Conservation (phyloP, 495 filamentous ascomycete genomes). For the Cladorrhinum samala region DNA sequence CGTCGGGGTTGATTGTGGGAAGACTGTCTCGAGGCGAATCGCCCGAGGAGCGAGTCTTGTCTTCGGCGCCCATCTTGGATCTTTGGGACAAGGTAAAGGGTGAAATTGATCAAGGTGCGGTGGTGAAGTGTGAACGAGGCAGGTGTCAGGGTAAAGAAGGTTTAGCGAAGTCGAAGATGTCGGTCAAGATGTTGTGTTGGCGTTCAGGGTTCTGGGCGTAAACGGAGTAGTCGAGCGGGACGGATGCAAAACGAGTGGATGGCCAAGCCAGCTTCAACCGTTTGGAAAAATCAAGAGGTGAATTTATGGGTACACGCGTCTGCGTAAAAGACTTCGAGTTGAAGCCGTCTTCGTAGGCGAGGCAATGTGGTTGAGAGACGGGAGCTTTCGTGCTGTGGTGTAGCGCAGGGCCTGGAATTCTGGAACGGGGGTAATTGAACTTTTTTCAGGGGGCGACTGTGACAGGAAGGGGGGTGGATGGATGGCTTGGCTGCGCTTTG, state of each 20-base stretch:
- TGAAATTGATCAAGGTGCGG: constrained; percentile 5
- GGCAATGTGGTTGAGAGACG: too few relatives aligned
- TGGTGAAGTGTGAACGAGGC: constrained; percentile 2
- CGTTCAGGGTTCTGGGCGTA: constrained; percentile 13
- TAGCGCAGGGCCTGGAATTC: constrained; percentile 1
- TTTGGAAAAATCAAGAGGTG: constrained; percentile 2
- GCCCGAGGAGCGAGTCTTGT: constrained; percentile 75
- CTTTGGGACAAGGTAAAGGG: background rate
- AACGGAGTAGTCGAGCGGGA: constrained; percentile 2
- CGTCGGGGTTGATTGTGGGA: constrained; percentile 68
- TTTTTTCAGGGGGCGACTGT: constrained; percentile 9
- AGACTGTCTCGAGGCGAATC: constrained; percentile 61
- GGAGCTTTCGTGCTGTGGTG: too few relatives aligned
- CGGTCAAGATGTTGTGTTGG: background rate
- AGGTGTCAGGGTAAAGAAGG: constrained; percentile 3
- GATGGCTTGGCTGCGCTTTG: background rate
- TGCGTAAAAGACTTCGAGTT: background rate
- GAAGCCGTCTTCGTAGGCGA: too few relatives aligned
- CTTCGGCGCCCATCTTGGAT: constrained; percentile 47
- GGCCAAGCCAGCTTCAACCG: constrained; percentile 28
- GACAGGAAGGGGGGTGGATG: background rate
- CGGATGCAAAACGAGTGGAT: constrained; percentile 30
- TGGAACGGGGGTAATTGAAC: constrained; percentile 7
- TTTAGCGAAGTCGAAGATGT: background rate
- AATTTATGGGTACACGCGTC: constrained; percentile 4